These are phyloP conservation scores for Adansonia rubrostipa DNA, from an alignment of 441 rosid genomes.

Conservation along the genomic window DNA sequence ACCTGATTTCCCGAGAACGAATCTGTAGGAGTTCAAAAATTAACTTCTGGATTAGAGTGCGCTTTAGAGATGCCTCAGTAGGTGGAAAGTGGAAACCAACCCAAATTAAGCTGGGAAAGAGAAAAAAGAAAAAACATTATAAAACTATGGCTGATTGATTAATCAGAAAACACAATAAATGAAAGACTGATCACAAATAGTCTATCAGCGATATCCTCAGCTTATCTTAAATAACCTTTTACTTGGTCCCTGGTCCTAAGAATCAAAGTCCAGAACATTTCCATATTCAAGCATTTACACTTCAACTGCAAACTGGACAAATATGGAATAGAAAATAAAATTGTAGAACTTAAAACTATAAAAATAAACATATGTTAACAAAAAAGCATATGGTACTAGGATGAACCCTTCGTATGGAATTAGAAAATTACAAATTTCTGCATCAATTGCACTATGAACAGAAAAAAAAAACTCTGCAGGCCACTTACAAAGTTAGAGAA, in stretches of 20 bases:
- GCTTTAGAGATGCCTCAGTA: conserved; percentile 69
- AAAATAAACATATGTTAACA: not conserved
- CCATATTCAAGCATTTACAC: not conserved
- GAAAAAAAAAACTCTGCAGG: not conserved
- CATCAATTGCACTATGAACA: not conserved
- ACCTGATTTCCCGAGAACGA: conserved; percentile 41
- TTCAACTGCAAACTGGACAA: not conserved
- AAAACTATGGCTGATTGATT: not conserved
- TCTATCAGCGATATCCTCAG: not conserved
- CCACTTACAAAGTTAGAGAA: conserved; percentile 63
- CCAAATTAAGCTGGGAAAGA: conserved; percentile 56
- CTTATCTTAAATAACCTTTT: not conserved
- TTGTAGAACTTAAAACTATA: not conserved
- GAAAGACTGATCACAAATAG: conserved; percentile 22
- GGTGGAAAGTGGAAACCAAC: conserved; percentile 62
- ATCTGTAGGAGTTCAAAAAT: conserved; percentile 61
- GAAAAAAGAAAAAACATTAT: conserved; percentile 15
- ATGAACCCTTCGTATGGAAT: not conserved
- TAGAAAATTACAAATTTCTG: conserved; percentile 1
- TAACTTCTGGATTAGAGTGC: conserved; percentile 63
- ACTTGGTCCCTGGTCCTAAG: conserved; percentile 1
- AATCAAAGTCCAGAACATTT: not conserved
- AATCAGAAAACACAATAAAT: conserved; percentile 19
- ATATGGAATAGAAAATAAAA: not conserved
- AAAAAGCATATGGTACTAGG: not conserved